Percentiles rank a stretch among this genome's conserved stretches.
Conservation (phyloP, 23 red algal species). For the Agarophyton chilense region DNA sequence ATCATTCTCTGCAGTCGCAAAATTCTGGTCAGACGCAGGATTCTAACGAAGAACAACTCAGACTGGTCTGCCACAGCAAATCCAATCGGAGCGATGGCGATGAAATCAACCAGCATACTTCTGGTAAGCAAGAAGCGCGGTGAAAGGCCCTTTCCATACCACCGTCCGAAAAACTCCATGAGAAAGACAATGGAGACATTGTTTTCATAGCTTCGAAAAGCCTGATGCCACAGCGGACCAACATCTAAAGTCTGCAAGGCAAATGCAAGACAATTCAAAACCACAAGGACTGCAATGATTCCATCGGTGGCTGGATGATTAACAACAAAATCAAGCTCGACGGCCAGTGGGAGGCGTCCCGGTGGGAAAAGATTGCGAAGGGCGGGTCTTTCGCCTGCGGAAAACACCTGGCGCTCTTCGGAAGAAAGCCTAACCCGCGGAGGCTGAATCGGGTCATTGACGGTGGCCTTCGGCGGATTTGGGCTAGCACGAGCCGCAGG, state of each 20-base stretch:
- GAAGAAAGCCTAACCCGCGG: not conserved
- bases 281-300: slow-evolving; percentile 40
- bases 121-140: slow-evolving; percentile 46
- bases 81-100: slow-evolving; percentile 51
- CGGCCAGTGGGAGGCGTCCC: slow-evolving; percentile 15
- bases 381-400: not conserved
- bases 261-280: slow-evolving; percentile 60
- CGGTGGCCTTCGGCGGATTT: slow-evolving; percentile 1
- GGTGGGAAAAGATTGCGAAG: slow-evolving; percentile 12
- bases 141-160: slow-evolving; percentile 62
- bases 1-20: slow-evolving; percentile 55
- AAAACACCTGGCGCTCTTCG: not conserved
- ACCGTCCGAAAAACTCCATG: slow-evolving; percentile 60
- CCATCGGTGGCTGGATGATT: slow-evolving; percentile 63
- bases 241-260: slow-evolving; percentile 58
- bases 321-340: slow-evolving; percentile 51
- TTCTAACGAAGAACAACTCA: slow-evolving; percentile 53
- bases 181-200: slow-evolving; percentile 49
- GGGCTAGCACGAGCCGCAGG: not conserved
- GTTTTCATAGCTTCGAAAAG: slow-evolving; percentile 45
- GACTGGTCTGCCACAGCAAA: slow-evolving; percentile 55
- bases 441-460: not conserved
- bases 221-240: slow-evolving; percentile 3
- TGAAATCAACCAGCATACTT: slow-evolving; percentile 60
- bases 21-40: slow-evolving; percentile 56